phyloP scores from a whole-genome alignment of 495 filamentous ascomycete species.

The Aspergillus ostianus region DNA sequence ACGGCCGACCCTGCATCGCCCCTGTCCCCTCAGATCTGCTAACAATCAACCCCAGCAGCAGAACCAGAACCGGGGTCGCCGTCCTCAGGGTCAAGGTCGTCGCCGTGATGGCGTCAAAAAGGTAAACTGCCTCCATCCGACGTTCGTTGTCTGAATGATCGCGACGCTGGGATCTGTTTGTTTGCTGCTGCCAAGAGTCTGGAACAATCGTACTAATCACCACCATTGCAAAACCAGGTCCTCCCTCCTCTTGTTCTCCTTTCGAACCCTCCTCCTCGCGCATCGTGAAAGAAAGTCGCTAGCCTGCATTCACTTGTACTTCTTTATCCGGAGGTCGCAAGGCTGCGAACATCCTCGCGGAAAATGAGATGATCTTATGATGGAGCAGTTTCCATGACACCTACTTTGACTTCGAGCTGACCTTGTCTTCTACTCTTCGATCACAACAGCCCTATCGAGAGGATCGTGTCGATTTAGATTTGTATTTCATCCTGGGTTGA shows the following conservation, averaged over 20 bases:
- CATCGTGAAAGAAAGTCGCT: conserved; percentile 37
- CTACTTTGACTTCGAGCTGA: conserved; percentile 55
- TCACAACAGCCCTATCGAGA: conserved; percentile 55
- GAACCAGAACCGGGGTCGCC: conserved; percentile 44
- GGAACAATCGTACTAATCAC: conserved; percentile 26
- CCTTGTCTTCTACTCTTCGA: conserved; percentile 46
- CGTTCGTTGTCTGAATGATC: too few species aligned
- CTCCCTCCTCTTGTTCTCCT: conserved; percentile 40
- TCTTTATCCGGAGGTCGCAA: neutral
- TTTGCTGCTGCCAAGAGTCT: neutral
- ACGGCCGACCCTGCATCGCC: neutral
- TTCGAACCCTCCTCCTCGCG: conserved; percentile 35
- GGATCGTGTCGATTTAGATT: conserved; percentile 55
- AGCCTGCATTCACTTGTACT: conserved; percentile 30
- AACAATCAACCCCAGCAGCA: conserved; percentile 20
- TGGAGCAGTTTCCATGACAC: conserved; percentile 45
- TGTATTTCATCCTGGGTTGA: conserved; percentile 33
- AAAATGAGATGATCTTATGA: conserved; percentile 20
- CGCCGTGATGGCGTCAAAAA: conserved; percentile 82
- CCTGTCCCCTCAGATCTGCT: conserved; percentile 5
- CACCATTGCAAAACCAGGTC: conserved; percentile 34
- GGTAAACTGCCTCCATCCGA: conserved; percentile 38
- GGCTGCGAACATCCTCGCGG: neutral
- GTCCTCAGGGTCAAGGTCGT: conserved; percentile 59
- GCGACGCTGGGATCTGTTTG: neutral